Evolutionary conservation across 2,329 filamentous ascomycete species (phyloP), one percentile per base, ranked within the genome.

Genomic region (Botrytis deweyae): DNA sequence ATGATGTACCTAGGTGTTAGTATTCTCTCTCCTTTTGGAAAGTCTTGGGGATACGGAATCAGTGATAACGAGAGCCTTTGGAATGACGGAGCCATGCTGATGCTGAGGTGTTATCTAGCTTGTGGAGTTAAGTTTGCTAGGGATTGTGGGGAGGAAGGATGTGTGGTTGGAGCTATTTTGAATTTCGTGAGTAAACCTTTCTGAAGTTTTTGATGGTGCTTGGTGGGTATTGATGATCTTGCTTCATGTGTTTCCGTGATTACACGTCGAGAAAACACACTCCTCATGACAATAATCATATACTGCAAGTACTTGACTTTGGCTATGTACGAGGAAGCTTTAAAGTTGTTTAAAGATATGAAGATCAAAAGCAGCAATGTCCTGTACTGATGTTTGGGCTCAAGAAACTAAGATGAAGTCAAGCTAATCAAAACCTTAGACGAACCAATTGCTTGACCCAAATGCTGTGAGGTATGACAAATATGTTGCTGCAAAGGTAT

Each of bases 121-220:
- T 92, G 90, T 83, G 85, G 84, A 74, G 86, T 92, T 76, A 85
- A 88, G 77, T 86, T 86, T 74, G 82, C 84, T 38, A 87, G 90
- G 72, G 90, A 92, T 82, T 92, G 90, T 83, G 88, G 89, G 76
- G 83, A 82, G 16, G 83, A 82, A 18, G 89, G 89, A n/a, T 92
- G 90, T 82, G 84, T 92, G 64, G 86, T 92, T 72, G 87, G 83
- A 5, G 79, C 79, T 42, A 78, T 81, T 72, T 70, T 72, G 44
- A 81, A 81, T 75, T 81, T 80, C 78, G 80, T 81, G 64, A 76
- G 79, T 75, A 40, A 12, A 55, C 2, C 4, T 42, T 52, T 12
- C 7, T 18, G 61, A 3, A 36, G 1, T 38, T 66, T n/a, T 2
- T n/a, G n/a, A 55, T 33, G 9, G 3, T 22, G 20, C n/a, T 29